A percentile compares a stretch with the other conserved stretches of the same genome.
phyloP scores from a whole-genome alignment of 345 rosid genomes.

The Streptanthus diversifolius region DNA sequence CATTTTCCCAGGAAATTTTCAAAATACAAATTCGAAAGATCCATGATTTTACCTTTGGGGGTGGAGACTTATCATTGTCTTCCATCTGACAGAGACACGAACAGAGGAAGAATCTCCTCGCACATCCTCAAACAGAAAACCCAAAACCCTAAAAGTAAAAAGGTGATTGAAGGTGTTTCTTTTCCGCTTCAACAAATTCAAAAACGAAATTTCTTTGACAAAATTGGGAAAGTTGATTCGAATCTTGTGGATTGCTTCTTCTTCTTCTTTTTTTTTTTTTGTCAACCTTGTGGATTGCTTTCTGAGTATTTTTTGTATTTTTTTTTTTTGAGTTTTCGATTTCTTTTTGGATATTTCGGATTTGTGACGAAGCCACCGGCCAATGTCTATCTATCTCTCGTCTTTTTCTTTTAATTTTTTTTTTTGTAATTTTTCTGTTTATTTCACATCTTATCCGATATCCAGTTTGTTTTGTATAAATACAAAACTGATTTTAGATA shows the following conservation, averaged over 20 bases:
- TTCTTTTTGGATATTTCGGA: slow-evolving; percentile 17
- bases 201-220: slow-evolving; percentile 3
- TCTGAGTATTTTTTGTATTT: neutral
- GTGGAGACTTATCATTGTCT: slow-evolving; percentile 38
- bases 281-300: neutral
- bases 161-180: neutral
- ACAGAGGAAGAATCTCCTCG: slow-evolving; percentile 25
- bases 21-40: neutral
- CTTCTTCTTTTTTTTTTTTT: neutral
- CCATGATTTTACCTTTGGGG: slow-evolving; percentile 35
- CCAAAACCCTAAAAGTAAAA: slow-evolving; percentile 11
- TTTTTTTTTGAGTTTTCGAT: neutral
- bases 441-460: slow-evolving; percentile 10
- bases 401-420: neutral
- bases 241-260: slow-evolving; percentile 25
- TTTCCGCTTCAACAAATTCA: neutral
- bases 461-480: neutral
- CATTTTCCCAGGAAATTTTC: neutral
- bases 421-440: neutral
- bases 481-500: neutral
- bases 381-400: slow-evolving; percentile 33
- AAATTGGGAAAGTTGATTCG: neutral
- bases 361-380: slow-evolving; percentile 38
- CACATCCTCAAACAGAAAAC: slow-evolving; percentile 32
- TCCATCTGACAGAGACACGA: slow-evolving; percentile 39